Base-by-base conservation (phyloP, 1,284 basidiomycete species). In the Phaffia rhodozyma region DNA sequence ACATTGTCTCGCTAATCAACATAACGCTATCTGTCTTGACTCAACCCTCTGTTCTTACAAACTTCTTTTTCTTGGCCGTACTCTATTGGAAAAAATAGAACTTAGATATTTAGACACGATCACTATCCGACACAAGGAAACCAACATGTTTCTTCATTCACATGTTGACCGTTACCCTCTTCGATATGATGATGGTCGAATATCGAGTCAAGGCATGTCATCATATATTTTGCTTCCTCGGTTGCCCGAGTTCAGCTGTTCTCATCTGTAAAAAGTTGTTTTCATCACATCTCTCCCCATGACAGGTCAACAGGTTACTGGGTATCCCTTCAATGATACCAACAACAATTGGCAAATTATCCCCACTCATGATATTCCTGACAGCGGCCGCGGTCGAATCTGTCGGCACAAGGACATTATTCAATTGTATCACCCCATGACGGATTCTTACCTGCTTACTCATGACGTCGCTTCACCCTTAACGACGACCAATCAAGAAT, bases 401-500 rank as follows among this genome's bases (percentile, higher is more conserved):
- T 89, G 97, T 51, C 85, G 87, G 62, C 86, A 97, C 71, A 83
- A 88, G 66, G 93, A 98, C 74, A 75, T 89, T 60, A 81, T 98
- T 67, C 92, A 93, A 72, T 82, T 98, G 38, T 78, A 91, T 30
- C 96, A 99, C 72, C 81, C 91, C 72, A 84, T 83, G 74, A 96
- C 93, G 9, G 78, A 93, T 69, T 85, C 85, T 0, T 77, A 85
- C 63, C 84, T 99, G 51, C 77, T 98, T 56, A 93, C 93, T 1
- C 96, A 99, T 73, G 96, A 99, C 73, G 96, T 99, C 65, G 96
- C 96, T 0, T 96, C 91, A 3, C 89, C 96, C 1, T 82, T 93
- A 60, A 96, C 93, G 87, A 85, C 94, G 11, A 98, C 96, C 50
- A 97, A 98, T 75, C 91, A 97, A 75, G 96, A 99, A 75, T 93